These are phyloP conservation scores for Aspergillus haitiensis DNA, from an alignment of 495 filamentous ascomycete species.

Conservation along the genomic window DNA sequence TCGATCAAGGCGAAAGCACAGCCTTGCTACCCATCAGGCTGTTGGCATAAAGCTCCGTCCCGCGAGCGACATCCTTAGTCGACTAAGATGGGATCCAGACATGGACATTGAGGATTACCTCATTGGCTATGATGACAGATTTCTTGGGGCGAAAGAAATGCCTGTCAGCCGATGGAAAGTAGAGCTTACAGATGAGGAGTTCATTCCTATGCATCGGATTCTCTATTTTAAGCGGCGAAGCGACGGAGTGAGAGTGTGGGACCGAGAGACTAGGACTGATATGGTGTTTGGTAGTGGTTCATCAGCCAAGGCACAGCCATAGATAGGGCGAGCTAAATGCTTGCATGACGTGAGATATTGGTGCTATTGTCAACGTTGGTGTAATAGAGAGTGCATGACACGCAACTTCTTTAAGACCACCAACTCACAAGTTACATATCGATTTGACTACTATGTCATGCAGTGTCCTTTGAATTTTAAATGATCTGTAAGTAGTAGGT, in stretches of 20 bases:
- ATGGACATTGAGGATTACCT: not conserved
- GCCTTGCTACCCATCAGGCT: not conserved
- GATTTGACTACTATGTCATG: too few relatives aligned
- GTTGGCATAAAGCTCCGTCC: not conserved
- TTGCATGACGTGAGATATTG: too few relatives aligned
- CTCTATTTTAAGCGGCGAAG: not conserved
- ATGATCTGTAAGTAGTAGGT: too few relatives aligned
- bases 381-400: too few relatives aligned
- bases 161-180: not conserved
- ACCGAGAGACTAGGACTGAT: not conserved
- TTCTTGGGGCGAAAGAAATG: not conserved
- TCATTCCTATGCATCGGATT: conserved; percentile 7
- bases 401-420: too few relatives aligned
- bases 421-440: too few relatives aligned
- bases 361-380: too few relatives aligned
- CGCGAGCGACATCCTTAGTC: conserved; percentile 1
- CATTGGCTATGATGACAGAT: not conserved
- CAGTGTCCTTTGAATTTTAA: too few relatives aligned
- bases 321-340: too few relatives aligned
- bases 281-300: not conserved
- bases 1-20: not conserved
- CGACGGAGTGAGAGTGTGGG: conserved; percentile 7
- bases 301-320: not conserved
- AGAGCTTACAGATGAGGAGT: conserved; percentile 1
- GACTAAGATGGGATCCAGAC: not conserved